phyloP scores from a whole-genome alignment of 2,329 filamentous ascomycete species.

The Plectosphaerella sp. region DNA sequence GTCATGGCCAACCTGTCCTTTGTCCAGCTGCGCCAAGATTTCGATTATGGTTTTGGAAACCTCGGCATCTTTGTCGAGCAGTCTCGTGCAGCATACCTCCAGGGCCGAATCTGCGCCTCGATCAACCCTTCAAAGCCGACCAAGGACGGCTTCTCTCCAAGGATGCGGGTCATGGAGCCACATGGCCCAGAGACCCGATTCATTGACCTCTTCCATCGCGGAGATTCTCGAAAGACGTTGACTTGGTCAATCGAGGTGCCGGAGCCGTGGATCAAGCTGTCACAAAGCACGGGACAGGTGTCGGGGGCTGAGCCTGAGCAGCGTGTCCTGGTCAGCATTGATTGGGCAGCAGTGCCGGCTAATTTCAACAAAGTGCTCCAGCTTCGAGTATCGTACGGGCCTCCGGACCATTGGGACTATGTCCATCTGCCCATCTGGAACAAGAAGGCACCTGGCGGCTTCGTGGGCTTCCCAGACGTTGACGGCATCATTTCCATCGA shows the following conservation, averaged over 20 bases:
- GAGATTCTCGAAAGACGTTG: constrained; percentile 23
- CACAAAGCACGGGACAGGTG: constrained; percentile 3
- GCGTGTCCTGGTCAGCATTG: constrained; percentile 38
- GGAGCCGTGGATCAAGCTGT: constrained; percentile 7
- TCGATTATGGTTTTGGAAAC: constrained; percentile 29
- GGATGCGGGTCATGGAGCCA: constrained; percentile 34
- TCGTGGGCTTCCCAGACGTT: constrained; percentile 13
- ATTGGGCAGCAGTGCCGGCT: constrained; percentile 34
- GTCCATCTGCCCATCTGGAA: constrained; percentile 10
- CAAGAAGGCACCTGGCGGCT: constrained; percentile 3
- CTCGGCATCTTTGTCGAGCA: constrained; percentile 49
- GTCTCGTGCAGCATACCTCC: constrained; percentile 46
- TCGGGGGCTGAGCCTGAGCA: constrained; percentile 17
- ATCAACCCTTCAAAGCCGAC: constrained; percentile 26
- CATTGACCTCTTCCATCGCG: constrained; percentile 45
- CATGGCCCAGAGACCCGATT: constrained; percentile 37
- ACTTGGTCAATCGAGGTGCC: constrained; percentile 9
- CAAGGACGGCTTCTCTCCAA: constrained; percentile 29
- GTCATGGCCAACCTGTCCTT: constrained; percentile 43
- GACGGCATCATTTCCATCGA: constrained; percentile 13
- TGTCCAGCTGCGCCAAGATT: constrained; percentile 33
- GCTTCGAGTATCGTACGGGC: constrained; percentile 2
- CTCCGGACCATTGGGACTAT: constrained; percentile 7
- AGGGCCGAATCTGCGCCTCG: constrained; percentile 51
- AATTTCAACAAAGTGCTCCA: constrained; percentile 16